Base-by-base conservation (phyloP, 2,329 filamentous ascomycete genomes). In the Penicillium brevicompactum region DNA sequence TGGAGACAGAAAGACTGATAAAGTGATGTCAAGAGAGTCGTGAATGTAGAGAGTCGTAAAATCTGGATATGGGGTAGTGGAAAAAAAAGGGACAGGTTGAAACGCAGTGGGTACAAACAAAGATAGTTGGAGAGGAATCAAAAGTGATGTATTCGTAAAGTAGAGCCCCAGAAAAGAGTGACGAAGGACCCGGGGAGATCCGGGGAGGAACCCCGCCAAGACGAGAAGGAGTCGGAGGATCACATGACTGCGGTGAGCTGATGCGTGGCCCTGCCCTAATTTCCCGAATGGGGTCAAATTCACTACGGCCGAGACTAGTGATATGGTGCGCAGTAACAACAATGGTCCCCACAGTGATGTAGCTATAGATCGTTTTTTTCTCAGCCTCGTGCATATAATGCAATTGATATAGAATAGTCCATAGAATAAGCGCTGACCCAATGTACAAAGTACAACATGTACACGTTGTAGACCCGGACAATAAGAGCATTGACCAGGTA, bases 121-220 rank as follows among this genome's bases (percentile, higher is more conserved):
- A 46, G 24, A 42, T 41, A 51, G 45, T 38, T 34, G 44, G 27
- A 43, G 37, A 51, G 46, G 52, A 59, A 60, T 55, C 42, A 34
- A 43, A 51, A 44, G 40, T 46, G 52, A 59, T 48, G 53, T 59
- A 61, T 59, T 61, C 53, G 58, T 59, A 45, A 53, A 48, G 44
- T 59, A 49, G 46, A 45, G 38, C 38, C 38, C 18, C 18, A 41
- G 58, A 46, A 43, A 50, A 53, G 41, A 27, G 32, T 37, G 53
- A 51, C 38, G 31, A 13, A 34, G 41, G 50, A 27, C n/a, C 30
- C 58, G 58, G 56, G 41, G 41, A 52, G 42, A 31, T 5, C 49
- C 58, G 64, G 61, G 53, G 31, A 55, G 56, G 55, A 31, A 41
- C 47, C 40, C 27, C 45, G 44, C 40, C 38, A 30, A 32, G 22